Evolutionary conservation across 176 grass and related monocot genomes (phyloP).

Genomic region (Chrysopogon serrulatus): DNA sequence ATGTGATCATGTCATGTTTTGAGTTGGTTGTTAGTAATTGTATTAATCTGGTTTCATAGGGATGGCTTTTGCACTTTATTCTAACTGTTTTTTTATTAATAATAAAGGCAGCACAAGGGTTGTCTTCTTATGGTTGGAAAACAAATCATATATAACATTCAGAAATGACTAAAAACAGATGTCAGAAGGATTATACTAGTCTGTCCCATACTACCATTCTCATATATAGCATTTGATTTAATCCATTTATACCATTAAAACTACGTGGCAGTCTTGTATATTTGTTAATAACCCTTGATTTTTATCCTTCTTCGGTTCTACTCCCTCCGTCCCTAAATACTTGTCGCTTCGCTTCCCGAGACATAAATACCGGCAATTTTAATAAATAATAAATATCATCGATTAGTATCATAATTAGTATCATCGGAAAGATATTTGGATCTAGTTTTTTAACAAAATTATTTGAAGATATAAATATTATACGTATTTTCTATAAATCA

Average conservation of each 20-base stretch:
- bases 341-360: no score
- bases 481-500: no score
- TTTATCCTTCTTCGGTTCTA: background rate
- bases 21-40: background rate
- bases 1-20: background rate
- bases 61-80: background rate
- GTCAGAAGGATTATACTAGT: background rate
- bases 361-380: no score
- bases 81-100: background rate
- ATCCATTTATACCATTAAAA: background rate
- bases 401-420: no score
- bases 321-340: no score
- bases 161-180: background rate
- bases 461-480: no score
- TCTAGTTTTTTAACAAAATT: no score
- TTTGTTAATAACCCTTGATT: background rate
- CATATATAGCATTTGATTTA: background rate
- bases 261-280: background rate
- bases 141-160: background rate
- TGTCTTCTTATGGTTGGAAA: background rate
- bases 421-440: no score
- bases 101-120: background rate
- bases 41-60: background rate
- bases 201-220: background rate
- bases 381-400: no score